Evolutionary conservation across 2,329 filamentous ascomycete genomes (phyloP).

Genomic region (Ceratocystis smalleyi): DNA sequence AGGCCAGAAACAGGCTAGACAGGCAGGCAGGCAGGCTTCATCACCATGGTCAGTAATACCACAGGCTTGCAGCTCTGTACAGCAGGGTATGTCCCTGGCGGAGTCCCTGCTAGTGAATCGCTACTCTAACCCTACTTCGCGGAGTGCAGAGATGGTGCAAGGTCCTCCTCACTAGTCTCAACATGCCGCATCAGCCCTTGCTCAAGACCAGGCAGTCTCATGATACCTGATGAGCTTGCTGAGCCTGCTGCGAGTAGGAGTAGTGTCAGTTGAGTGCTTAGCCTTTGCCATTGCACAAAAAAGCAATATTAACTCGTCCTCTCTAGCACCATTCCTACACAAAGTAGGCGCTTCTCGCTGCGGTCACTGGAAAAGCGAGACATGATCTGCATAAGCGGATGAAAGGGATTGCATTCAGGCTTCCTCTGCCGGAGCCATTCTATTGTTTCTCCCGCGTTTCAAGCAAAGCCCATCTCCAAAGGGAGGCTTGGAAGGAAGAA

Average conservation of each 20-base stretch:
- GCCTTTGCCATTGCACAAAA: background rate
- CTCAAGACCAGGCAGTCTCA: background rate
- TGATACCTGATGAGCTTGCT: background rate
- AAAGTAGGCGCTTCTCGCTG: background rate
- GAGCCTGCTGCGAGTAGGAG: background rate
- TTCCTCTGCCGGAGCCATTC: background rate
- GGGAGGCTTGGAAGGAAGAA: background rate
- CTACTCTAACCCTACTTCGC: background rate
- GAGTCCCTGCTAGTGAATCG: background rate
- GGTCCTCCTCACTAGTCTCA: background rate
- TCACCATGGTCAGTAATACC: no score
- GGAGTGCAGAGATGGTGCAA: background rate
- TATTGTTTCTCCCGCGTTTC: conserved; percentile 3
- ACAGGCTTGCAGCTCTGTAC: background rate
- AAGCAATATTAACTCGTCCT: background rate
- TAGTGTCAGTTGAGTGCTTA: background rate
- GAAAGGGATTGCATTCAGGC: background rate
- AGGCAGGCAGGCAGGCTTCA: no score
- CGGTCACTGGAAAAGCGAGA: background rate
- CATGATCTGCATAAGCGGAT: background rate
- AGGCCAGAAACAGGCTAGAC: no score
- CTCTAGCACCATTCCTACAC: background rate
- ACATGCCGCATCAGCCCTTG: background rate
- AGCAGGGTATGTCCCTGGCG: background rate
- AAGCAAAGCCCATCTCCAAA: background rate